Conservation (phyloP, 768 basidiomycete species). For the Mycena vitilis region DNA sequence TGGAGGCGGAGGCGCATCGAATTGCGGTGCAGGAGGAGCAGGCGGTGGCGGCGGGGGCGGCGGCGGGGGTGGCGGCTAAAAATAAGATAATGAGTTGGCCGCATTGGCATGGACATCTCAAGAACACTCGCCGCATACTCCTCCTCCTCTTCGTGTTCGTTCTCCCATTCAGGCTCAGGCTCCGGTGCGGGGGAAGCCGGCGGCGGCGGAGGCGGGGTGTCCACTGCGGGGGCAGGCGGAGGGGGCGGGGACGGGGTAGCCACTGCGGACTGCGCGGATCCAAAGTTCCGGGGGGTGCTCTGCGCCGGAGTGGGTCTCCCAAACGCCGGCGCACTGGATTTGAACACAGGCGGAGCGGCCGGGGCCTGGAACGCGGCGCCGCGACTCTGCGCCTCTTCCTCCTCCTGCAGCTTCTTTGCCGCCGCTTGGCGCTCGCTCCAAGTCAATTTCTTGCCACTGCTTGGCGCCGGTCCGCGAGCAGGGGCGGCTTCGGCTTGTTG, state of each 20-base stretch:
- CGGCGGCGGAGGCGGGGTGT: too few relatives aligned
- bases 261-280: constrained; percentile 52
- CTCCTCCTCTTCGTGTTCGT: constrained; percentile 46
- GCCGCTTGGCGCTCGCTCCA: constrained; percentile 94
- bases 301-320: constrained; percentile 54
- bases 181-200: constrained; percentile 39
- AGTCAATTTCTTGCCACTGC: constrained; percentile 81
- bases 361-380: constrained; percentile 61
- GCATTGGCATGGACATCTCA: background rate
- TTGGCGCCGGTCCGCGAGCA: constrained; percentile 38
- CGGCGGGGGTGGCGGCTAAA: constrained; percentile 49
- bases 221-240: too few relatives aligned
- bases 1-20: constrained; percentile 50
- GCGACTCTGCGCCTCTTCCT: constrained; percentile 77
- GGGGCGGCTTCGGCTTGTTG: constrained; percentile 51
- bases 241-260: constrained; percentile 44
- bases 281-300: constrained; percentile 57
- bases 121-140: constrained; percentile 43
- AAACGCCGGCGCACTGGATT: constrained; percentile 60
- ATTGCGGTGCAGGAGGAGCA: constrained; percentile 45
- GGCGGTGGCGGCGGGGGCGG: constrained; percentile 56
- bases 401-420: constrained; percentile 88
- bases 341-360: constrained; percentile 52
- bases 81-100: constrained; percentile 19
- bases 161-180: constrained; percentile 41